Evolutionary conservation across 2,329 filamentous ascomycete genomes (phyloP).

Genomic region (Fusarium sp.): DNA sequence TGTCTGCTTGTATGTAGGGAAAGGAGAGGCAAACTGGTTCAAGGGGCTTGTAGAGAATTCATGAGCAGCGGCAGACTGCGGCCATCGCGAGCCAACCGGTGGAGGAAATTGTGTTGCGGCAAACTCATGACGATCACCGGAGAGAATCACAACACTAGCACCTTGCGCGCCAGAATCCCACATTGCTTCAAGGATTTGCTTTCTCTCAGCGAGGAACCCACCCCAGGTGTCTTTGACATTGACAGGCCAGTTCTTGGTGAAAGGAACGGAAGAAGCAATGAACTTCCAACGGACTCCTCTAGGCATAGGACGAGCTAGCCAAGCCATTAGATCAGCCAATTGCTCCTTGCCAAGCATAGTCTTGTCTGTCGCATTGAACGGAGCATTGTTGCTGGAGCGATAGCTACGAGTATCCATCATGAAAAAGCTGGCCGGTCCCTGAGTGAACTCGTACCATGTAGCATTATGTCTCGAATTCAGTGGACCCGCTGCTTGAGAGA

Average conservation of each 20-base stretch:
- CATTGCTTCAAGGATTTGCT: conserved; percentile 84
- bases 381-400: conserved; percentile 71
- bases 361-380: conserved; percentile 71
- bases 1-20: conserved; percentile 82
- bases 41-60: conserved; percentile 93
- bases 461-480: conserved; percentile 58
- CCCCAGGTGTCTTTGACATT: conserved; percentile 93
- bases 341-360: conserved; percentile 88
- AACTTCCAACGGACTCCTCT: conserved; percentile 91
- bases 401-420: conserved; percentile 92
- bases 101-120: conserved; percentile 83
- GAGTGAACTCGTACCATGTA: conserved; percentile 88
- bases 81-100: conserved; percentile 69
- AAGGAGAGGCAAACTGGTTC: conserved; percentile 91
- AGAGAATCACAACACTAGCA: conserved; percentile 82
- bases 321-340: conserved; percentile 79
- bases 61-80: conserved; percentile 72
- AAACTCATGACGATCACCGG: conserved; percentile 96
- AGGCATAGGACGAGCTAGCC: conserved; percentile 76
- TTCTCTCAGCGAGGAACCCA: conserved; percentile 84
- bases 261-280: conserved; percentile 87
- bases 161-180: conserved; percentile 84
- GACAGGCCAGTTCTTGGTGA: conserved; percentile 97
- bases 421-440: conserved; percentile 94
- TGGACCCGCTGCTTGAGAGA: conserved; percentile 60